Conservation (phyloP, 2,329 filamentous ascomycete species). For the Colletotrichum cordylinicola region DNA sequence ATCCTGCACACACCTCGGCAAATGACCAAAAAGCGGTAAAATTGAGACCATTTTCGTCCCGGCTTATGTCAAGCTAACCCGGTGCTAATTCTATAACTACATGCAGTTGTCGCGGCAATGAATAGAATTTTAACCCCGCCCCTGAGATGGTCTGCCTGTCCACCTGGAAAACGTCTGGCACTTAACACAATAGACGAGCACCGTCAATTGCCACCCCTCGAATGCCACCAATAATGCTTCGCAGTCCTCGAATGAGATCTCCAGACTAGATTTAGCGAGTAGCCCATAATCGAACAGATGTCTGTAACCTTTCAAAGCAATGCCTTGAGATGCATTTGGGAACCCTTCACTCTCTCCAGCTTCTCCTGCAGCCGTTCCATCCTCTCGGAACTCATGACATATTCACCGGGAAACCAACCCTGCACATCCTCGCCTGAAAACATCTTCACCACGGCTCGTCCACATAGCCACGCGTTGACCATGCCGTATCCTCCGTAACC, state of each 20-base stretch:
- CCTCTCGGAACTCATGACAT: neutral
- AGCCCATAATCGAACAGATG: rapidly evolving
- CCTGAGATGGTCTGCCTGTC: neutral
- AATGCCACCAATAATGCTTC: neutral
- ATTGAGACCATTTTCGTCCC: neutral
- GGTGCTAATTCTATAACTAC: neutral
- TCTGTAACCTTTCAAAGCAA: neutral
- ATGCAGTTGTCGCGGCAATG: neutral
- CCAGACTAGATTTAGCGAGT: rapidly evolving
- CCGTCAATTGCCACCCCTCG: neutral
- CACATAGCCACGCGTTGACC: conserved; percentile 66
- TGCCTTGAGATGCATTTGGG: neutral
- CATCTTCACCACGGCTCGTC: conserved; percentile 62
- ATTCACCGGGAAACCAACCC: neutral
- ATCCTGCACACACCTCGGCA: neutral
- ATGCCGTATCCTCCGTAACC: conserved; percentile 72
- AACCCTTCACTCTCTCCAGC: neutral
- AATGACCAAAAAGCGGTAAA: neutral
- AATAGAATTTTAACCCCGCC: rapidly evolving
- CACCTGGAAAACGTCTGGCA: neutral
- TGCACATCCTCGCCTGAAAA: conserved; percentile 41
- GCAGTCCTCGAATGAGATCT: neutral
- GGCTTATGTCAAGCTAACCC: neutral
- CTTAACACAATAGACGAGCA: neutral
- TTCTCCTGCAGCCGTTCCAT: neutral